Evolutionary conservation across 805 yeast genomes (phyloP).

Genomic region (Saturnispora serradocipensis): DNA sequence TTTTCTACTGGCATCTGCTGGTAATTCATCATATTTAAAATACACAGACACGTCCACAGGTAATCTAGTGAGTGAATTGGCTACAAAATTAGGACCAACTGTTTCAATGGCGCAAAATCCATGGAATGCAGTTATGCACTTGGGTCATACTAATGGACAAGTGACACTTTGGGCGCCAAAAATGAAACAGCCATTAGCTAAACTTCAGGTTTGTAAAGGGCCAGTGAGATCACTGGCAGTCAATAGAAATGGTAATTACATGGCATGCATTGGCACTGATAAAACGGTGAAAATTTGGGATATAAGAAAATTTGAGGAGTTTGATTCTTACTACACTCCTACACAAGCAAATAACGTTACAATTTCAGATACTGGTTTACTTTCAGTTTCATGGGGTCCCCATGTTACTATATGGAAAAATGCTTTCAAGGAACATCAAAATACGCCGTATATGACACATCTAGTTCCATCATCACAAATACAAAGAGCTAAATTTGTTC

Average conservation of each 20-base stretch:
- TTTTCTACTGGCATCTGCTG: constrained; percentile 77
- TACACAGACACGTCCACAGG: constrained; percentile 97
- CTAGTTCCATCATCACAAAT: constrained; percentile 69
- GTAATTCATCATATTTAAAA: constrained; percentile 79
- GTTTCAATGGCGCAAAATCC: constrained; percentile 84
- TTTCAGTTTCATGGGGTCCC: constrained; percentile 93
- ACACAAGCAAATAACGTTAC: constrained; percentile 76
- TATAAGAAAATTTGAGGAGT: constrained; percentile 67
- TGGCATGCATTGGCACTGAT: constrained; percentile 91
- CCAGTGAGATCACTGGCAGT: constrained; percentile 79
- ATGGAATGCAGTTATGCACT: constrained; percentile 89
- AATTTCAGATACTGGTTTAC: constrained; percentile 79
- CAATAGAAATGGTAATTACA: constrained; percentile 86
- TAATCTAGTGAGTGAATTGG: constrained; percentile 65
- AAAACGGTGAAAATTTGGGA: constrained; percentile 87
- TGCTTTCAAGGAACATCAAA: constrained; percentile 55
- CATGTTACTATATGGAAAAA: constrained; percentile 94
- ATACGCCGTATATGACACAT: constrained; percentile 88
- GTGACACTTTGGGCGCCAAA: constrained; percentile 92
- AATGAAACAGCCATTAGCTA: constrained; percentile 76
- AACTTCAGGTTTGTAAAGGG: constrained; percentile 73
- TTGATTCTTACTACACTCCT: constrained; percentile 64
- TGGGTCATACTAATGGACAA: constrained; percentile 89
- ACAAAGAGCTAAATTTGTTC: constrained; percentile 65
- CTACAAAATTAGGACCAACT: constrained; percentile 88